Base-by-base conservation (phyloP, 179 eudicot species). In the Nepenthes alata region DNA sequence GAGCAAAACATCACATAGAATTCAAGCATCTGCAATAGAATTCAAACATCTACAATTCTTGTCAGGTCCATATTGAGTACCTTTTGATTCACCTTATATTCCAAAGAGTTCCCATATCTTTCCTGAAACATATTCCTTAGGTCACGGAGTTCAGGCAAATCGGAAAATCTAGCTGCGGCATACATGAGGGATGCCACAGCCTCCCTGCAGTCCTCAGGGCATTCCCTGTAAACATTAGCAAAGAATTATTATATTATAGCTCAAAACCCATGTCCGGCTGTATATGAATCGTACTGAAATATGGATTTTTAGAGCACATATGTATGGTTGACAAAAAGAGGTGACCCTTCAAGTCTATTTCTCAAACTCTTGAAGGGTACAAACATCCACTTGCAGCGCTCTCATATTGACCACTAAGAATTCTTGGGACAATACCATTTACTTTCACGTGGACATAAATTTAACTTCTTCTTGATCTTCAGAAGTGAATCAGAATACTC, bases 121-220 rank as follows among this genome's bases (percentile, higher is more conserved):
- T 83, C 93, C 67, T 81, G 82, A 65, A 93, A 89, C 61, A 74
- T 35, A 72, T 89, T 86, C 70, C 98, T 78, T 47, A 93, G 84
- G 15, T 93, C 98, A 37, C 98, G 86, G 60, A 93, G 76, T 72
- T 93, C 98, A 35, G 98, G 98, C 59, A 93, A 72, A 75, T 93
- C 98, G 14, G 98, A 89, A 73, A 89, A 87, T 62, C 98, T 83
- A 61, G 98, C 96, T 51, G 98, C 98, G 67, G 97, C 96, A 80
- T 81, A 93, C 84, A 89, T 89, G 57, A 93, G 71, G 52, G 95
- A 93, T 54, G 87, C 88, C 52, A 89, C 89, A 55, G 87, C 87
- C 66, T 87, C 95, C 74, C 87, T 81, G 75, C 97, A 93, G 57
- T 93, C 94, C 65, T 87, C 94, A 15, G 97, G 98, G 67, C 98